These are phyloP conservation scores for Trametes polyzona DNA, from an alignment of 1,284 basidiomycete genomes.

Conservation along the genomic window DNA sequence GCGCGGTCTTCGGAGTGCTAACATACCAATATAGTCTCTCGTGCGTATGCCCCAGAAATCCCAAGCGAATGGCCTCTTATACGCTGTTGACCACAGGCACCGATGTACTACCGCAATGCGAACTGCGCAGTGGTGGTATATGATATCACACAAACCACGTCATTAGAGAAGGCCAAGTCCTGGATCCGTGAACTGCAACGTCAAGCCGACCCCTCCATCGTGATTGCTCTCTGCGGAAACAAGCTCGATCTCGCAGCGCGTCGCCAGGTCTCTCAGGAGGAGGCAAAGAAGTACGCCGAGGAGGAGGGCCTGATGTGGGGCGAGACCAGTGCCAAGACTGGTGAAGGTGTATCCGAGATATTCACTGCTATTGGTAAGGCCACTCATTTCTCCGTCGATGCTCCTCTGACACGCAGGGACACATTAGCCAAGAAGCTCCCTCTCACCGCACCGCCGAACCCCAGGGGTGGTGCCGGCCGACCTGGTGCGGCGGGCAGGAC, in stretches of 20 bases:
- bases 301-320: slow-evolving; percentile 96
- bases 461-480: slow-evolving; percentile 56
- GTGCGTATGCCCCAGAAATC: slow-evolving; percentile 26
- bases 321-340: slow-evolving; percentile 95
- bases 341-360: slow-evolving; percentile 88
- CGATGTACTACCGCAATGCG: slow-evolving; percentile 92
- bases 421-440: slow-evolving; percentile 80
- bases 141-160: slow-evolving; percentile 84
- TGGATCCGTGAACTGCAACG: slow-evolving; percentile 98
- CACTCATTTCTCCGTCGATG: slow-evolving; percentile 1
- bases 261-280: slow-evolving; percentile 81
- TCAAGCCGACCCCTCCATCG: slow-evolving; percentile 96
- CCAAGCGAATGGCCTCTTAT: slow-evolving; percentile 9
- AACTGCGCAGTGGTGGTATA: slow-evolving; percentile 89
- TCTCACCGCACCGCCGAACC: slow-evolving; percentile 67
- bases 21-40: slow-evolving; percentile 31
- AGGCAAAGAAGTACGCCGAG: slow-evolving; percentile 92
- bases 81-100: too few species aligned
- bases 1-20: slow-evolving; percentile 6
- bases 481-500: slow-evolving; percentile 49
- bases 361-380: slow-evolving; percentile 84
- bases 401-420: slow-evolving; percentile 9
- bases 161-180: slow-evolving; percentile 94
- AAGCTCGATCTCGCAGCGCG: slow-evolving; percentile 87
- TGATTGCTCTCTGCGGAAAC: slow-evolving; percentile 96